Base-by-base conservation (phyloP, 1,284 basidiomycete genomes). In the Pascua guehoae region DNA sequence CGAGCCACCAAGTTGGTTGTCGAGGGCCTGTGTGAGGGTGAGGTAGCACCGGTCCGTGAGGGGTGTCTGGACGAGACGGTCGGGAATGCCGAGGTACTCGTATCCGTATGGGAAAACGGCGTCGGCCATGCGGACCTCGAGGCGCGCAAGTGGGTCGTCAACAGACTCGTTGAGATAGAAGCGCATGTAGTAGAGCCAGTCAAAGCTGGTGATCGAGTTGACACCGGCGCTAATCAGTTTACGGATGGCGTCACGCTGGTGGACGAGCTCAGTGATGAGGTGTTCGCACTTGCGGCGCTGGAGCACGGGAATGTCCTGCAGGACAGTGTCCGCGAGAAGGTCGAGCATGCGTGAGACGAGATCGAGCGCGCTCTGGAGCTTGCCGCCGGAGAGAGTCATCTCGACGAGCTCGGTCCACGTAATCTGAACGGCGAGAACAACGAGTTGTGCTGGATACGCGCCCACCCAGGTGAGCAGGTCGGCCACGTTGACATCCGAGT, bases 131-230 rank as follows among this genome's bases (percentile, higher is more conserved):
- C 85, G 86, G 61, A 97, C 88, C 10, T 82, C 79, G 15, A 97
- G 81, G 32, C 91, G 81, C 32, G 93, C 85, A 43, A 96, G 80
- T 0, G 92, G 88, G 64, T 89, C 87, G 41, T 87, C 84, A 12
- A 84, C 72, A 0, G 78, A 73, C 14, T 81, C 80, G 68, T 96
- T 87, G 47, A 96, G 83, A 74, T 98, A 98, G 81, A 94, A 99
- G 9, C 96, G 89, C 95, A 99, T 98, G 73, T 98, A 94, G 66
- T 92, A 96, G 11, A 98, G 81, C 96, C 96, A 98, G 8, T 85
- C 84, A 74, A 98, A 99, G 56, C 84, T 83, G 64, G 85, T 86
- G 57, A 84, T 78, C 60, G 88, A 86, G 1, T 78, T 63, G 11
- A 89, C 82, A n/a, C 80, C 78, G 65, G 87, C 83, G 54, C 85